phyloP scores from a whole-genome alignment of 164 flowering plant species.

The Berberis vulgaris region DNA sequence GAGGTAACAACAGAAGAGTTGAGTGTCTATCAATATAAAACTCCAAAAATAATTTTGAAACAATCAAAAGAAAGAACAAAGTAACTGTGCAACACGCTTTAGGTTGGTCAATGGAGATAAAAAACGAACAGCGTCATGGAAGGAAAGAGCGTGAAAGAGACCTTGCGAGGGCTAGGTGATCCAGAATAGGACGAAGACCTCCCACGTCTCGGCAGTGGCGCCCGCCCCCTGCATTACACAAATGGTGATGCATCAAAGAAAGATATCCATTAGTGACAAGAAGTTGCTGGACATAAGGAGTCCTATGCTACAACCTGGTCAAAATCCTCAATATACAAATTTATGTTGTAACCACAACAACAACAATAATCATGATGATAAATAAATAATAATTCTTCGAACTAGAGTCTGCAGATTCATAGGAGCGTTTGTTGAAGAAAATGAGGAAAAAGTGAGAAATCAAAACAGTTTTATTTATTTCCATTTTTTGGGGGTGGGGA shows the following conservation, averaged over 20 bases:
- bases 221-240: slow-evolving; percentile 48
- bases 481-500: no score
- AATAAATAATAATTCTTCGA: background rate
- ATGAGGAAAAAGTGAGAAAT: no score
- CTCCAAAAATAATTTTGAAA: background rate
- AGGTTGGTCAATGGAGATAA: background rate
- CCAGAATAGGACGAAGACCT: slow-evolving; percentile 79
- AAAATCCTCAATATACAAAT: background rate
- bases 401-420: background rate
- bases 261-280: no score
- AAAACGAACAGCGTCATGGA: background rate
- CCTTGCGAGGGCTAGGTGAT: slow-evolving; percentile 91
- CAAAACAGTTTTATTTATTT: no score
- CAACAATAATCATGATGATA: background rate
- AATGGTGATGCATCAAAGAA: background rate
- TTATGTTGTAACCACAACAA: background rate
- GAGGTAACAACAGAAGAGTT: slow-evolving; percentile 8
- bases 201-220: slow-evolving; percentile 56
- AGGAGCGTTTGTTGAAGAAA: background rate
- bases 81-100: background rate
- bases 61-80: background rate
- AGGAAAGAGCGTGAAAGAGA: slow-evolving; percentile 10
- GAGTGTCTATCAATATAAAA: background rate
- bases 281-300: background rate
- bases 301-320: background rate